A percentile compares a stretch with the other conserved stretches of the same genome.
phyloP scores from a whole-genome alignment of 345 rosid genomes.

The Arabis alpina region DNA sequence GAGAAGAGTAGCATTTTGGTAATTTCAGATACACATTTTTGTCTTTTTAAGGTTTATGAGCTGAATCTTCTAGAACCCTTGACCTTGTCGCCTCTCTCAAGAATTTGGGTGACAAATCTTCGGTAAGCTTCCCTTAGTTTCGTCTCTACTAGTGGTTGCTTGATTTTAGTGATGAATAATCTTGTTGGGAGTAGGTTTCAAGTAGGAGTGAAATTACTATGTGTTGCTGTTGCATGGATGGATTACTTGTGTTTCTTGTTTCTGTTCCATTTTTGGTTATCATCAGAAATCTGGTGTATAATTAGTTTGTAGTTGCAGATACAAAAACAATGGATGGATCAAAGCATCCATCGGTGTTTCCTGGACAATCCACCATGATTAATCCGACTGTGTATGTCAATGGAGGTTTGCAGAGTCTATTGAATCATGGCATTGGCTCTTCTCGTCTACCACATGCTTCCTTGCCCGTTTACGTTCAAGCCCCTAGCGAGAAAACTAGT shows the following conservation, averaged over 20 bases:
- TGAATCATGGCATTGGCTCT: conserved; percentile 41
- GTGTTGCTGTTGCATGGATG: too few relatives aligned
- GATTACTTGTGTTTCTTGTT: too few relatives aligned
- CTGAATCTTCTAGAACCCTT: conserved; percentile 1
- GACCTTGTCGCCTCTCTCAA: background rate
- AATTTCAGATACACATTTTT: background rate
- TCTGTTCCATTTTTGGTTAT: too few relatives aligned
- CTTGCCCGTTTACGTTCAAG: conserved; percentile 51
- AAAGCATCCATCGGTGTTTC: conserved; percentile 54
- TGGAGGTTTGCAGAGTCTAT: conserved; percentile 47
- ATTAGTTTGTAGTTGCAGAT: background rate
- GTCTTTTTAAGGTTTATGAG: background rate
- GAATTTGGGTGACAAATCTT: background rate
- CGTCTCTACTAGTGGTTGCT: too few relatives aligned
- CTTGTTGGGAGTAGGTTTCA: too few relatives aligned
- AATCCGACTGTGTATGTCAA: conserved; percentile 47
- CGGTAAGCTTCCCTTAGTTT: conserved; percentile 28
- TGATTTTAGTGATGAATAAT: too few relatives aligned
- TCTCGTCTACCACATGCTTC: conserved; percentile 41
- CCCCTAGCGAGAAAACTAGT: conserved; percentile 75
- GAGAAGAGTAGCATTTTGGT: conserved; percentile 15
- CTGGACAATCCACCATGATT: conserved; percentile 52
- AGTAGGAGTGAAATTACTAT: too few relatives aligned
- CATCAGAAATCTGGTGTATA: background rate
- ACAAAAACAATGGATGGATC: conserved; percentile 62